Evolutionary conservation across 129 eudicot genomes (phyloP), one percentile per base, ranked within the genome.

Genomic region (Chrysanthemum seticuspe): DNA sequence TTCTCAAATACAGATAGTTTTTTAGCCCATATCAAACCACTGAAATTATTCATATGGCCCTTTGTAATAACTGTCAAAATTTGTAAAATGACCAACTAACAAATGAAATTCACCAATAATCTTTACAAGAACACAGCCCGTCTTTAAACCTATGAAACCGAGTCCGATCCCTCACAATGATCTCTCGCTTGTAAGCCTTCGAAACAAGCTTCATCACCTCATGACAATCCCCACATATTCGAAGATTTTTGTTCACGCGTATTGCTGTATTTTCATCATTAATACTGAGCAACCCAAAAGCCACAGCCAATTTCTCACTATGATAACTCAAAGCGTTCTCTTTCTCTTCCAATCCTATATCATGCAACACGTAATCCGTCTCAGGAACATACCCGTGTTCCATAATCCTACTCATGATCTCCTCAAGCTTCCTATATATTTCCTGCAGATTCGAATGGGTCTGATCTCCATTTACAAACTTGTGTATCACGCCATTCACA

Each of bases 151-250:
- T 83, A 61, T 92, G 98, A 78, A 92, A 92, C 70, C 98, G 88
- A 50, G 90, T 87, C 9, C 96, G 87, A 62, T 92, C 98, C 87
- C 98, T 78, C 44, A 89, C 95, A 8, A 92, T 83, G n/a, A 92
- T 87, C 71, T 92, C 98, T 57, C 96, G 77, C 9, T 78, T 75
- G 65, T 92, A 92, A 49, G 84, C 70, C 77, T 82, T 89, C 2
- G 98, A 92, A 76, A 92, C 83, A 66, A 92, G 83, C 86, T 89
- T 92, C 61, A 92, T 85, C 45, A 87, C 88, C 50, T 76, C 89
- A 77, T 92, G 98, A 73, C 98, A 92, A 80, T 92, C 98, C 47
- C 96, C 98, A 72, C 98, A 92, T 77, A 92, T 89, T 67, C 98
- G 74, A 40, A 92, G 86, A 77, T 92, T 92, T 84, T 92, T 92